Evolutionary conservation across 2,329 filamentous ascomycete species (phyloP).

Genomic region (Aspergillus uvarum): DNA sequence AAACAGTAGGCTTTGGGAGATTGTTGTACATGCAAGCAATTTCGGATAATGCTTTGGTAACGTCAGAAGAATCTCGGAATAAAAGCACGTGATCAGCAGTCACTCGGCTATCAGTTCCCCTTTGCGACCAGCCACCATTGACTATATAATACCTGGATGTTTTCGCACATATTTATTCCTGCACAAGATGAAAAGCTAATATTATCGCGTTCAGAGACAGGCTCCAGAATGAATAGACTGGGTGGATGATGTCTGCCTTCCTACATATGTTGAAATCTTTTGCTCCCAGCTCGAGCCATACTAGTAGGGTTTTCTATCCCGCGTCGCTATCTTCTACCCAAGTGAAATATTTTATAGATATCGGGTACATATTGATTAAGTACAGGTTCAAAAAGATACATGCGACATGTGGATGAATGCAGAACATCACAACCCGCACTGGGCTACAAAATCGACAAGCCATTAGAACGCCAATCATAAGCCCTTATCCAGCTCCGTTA

Average conservation of each 20-base stretch:
- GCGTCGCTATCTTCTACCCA: too few relatives aligned
- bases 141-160: too few relatives aligned
- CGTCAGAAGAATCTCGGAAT: not conserved
- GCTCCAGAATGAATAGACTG: too few relatives aligned
- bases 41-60: not conserved
- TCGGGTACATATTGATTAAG: not conserved
- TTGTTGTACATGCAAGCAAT: not conserved
- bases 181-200: too few relatives aligned
- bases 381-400: constrained; percentile 11
- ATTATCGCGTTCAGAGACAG: too few relatives aligned
- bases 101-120: not conserved
- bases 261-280: too few relatives aligned
- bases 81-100: not conserved
- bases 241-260: too few relatives aligned
- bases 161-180: not conserved
- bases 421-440: constrained; percentile 6
- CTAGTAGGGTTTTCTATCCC: not conserved
- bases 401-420: constrained; percentile 8
- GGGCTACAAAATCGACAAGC: not conserved
- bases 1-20: not conserved
- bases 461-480: constrained; percentile 13
- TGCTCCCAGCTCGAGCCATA: not conserved
- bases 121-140: too few relatives aligned
- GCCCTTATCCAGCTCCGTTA: constrained; percentile 4
- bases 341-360: constrained; percentile 6